phyloP scores from a whole-genome alignment of 176 grass and related monocot species.

The Oryza coarctata region DNA sequence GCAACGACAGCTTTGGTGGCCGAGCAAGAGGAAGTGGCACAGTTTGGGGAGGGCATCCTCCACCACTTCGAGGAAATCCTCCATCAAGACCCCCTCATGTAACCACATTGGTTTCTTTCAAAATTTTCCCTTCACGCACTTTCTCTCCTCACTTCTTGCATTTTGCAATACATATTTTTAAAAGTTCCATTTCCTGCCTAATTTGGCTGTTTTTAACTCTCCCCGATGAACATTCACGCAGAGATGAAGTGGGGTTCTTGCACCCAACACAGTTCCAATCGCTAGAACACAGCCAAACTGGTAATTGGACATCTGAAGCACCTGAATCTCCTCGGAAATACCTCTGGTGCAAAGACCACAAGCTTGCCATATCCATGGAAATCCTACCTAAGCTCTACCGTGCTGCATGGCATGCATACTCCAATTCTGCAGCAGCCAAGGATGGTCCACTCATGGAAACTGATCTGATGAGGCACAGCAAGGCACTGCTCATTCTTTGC shows the following conservation, averaged over 20 bases:
- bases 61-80: slow-evolving; percentile 49
- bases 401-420: slow-evolving; percentile 38
- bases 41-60: slow-evolving; percentile 33
- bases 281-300: slow-evolving; percentile 22
- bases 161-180: background rate
- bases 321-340: slow-evolving; percentile 17
- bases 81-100: slow-evolving; percentile 50
- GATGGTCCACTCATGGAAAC: background rate
- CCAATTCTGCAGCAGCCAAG: slow-evolving; percentile 30
- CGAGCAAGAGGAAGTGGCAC: background rate
- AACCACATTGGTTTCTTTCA: background rate
- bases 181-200: background rate
- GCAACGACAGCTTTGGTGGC: background rate
- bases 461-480: slow-evolving; percentile 59
- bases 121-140: background rate
- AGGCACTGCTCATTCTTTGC: slow-evolving; percentile 69
- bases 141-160: background rate
- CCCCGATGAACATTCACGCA: slow-evolving; percentile 13
- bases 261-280: slow-evolving; percentile 60
- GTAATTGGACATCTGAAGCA: background rate
- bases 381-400: slow-evolving; percentile 51
- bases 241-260: slow-evolving; percentile 82
- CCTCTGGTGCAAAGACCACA: slow-evolving; percentile 77
- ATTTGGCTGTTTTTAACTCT: background rate
- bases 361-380: slow-evolving; percentile 67